Percentiles rank a stretch among this genome's conserved stretches.
Conservation (phyloP, 1,284 basidiomycete species). For the Lentinula novae-zelandiae region DNA sequence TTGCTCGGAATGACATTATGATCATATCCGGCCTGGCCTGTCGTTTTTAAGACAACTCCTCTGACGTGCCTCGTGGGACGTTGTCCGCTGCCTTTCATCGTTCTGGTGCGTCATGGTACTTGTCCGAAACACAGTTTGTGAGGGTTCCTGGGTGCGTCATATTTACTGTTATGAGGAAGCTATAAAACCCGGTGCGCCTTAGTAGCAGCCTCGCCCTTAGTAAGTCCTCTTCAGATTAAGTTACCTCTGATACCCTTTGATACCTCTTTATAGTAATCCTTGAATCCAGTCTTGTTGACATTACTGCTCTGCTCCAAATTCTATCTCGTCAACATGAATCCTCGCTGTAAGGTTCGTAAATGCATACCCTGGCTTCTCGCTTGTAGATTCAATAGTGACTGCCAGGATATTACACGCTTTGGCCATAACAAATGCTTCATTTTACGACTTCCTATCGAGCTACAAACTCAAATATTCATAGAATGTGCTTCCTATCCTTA, state of each 20-base stretch:
- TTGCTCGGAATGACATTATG: background rate
- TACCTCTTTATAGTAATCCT: background rate
- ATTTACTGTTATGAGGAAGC: too few species aligned
- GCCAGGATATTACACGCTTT: background rate
- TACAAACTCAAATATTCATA: constrained; percentile 34
- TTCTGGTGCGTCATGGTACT: background rate
- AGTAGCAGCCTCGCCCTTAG: too few species aligned
- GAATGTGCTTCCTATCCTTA: constrained; percentile 23
- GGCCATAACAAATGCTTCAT: constrained; percentile 1
- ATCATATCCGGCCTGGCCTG: background rate
- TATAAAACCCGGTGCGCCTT: too few species aligned
- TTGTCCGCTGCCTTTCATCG: background rate
- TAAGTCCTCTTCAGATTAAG: too few species aligned
- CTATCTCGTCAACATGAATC: background rate
- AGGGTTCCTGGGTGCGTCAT: background rate
- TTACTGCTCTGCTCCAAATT: background rate
- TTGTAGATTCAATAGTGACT: background rate
- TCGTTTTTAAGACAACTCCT: background rate
- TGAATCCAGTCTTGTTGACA: background rate
- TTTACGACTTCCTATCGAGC: constrained; percentile 29
- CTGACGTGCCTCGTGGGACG: background rate
- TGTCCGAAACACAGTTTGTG: background rate
- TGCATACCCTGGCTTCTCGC: background rate
- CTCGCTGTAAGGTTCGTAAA: background rate
- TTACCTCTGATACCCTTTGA: too few species aligned